Base-by-base conservation (phyloP, 129 eudicot genomes). In the Artemisia tridentata region DNA sequence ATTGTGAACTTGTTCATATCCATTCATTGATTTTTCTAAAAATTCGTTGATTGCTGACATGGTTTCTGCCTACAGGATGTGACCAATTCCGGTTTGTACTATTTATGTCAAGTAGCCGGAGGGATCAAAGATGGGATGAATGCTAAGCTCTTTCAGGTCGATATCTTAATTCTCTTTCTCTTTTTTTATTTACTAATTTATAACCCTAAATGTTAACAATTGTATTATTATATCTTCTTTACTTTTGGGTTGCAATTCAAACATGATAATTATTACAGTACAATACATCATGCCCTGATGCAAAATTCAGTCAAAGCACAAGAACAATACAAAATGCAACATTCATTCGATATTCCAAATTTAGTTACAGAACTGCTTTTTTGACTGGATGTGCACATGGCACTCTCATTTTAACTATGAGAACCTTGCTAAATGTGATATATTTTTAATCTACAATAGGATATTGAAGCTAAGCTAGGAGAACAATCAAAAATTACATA, bases 101-200 rank as follows among this genome's bases (percentile, higher is more conserved):
- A 91, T 81, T 82, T 91, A 15, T 88, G 90, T 81, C 97, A 88
- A 83, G 90, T 73, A 29, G 96, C 96, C 11, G 91, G 77, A 59
- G 95, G 89, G 65, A 77, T 88, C 19, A 84, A 88, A 77, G 87
- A 86, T 78, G 96, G 88, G 45, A 56, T 74, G 65, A 84, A 75
- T 69, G 71, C 85, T 82, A 84, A 78, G 59, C 77, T 77, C 67
- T 76, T 77, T 67, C 86, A 86, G 96, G 96, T 91, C 29, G 75
- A 71, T 59, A 54, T 68, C 51, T 17, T 34, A 18, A 49, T 18
- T 49, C 23, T 43, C 49, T 25, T 25, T 25, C 4, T 25, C 25
- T 1, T 23, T 2, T 25, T 25, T 25, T 25, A n/a, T n/a, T n/a
- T n/a, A n/a, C n/a, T n/a, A n/a, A n/a, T n/a, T n/a, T n/a, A n/a